Evolutionary conservation across 2,329 filamentous ascomycete genomes (phyloP).

Genomic region (Trichophyton simii): DNA sequence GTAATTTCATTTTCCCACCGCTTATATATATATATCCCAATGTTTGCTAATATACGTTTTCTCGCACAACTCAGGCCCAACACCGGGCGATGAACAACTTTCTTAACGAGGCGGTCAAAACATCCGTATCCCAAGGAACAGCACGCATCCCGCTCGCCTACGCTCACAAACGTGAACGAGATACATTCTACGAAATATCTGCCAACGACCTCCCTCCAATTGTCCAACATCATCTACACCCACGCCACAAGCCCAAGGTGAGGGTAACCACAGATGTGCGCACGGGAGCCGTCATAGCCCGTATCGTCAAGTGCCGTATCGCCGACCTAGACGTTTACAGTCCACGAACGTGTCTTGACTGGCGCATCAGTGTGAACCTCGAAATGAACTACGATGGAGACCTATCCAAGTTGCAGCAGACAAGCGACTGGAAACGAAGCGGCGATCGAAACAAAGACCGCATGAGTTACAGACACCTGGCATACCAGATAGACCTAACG

Average conservation of each 20-base stretch:
- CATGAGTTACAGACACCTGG: constrained; percentile 76
- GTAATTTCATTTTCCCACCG: constrained; percentile 38
- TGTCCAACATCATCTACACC: constrained; percentile 48
- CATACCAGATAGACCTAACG: constrained; percentile 83
- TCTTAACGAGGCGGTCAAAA: constrained; percentile 57
- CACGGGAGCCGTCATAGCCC: constrained; percentile 56
- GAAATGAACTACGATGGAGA: constrained; percentile 78
- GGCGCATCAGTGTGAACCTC: constrained; percentile 84
- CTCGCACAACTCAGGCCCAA: constrained; percentile 45
- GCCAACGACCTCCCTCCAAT: constrained; percentile 50
- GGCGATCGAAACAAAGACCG: constrained; percentile 72
- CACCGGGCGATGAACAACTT: constrained; percentile 75
- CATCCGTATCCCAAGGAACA: constrained; percentile 32
- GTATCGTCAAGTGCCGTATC: constrained; percentile 85
- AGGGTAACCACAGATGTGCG: constrained; percentile 68
- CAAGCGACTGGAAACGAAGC: constrained; percentile 31
- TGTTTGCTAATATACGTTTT: constrained; percentile 13
- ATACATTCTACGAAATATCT: constrained; percentile 71
- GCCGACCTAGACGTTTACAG: constrained; percentile 79
- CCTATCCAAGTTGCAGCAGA: constrained; percentile 40
- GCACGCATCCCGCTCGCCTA: constrained; percentile 49
- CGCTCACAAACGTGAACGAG: constrained; percentile 66
- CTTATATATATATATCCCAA: background rate
- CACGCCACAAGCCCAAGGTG: constrained; percentile 49
- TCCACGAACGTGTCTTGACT: constrained; percentile 67